Base-by-base conservation (phyloP, 2,329 filamentous ascomycete genomes). In the Nothophaeocryptopus gaeumannii region DNA sequence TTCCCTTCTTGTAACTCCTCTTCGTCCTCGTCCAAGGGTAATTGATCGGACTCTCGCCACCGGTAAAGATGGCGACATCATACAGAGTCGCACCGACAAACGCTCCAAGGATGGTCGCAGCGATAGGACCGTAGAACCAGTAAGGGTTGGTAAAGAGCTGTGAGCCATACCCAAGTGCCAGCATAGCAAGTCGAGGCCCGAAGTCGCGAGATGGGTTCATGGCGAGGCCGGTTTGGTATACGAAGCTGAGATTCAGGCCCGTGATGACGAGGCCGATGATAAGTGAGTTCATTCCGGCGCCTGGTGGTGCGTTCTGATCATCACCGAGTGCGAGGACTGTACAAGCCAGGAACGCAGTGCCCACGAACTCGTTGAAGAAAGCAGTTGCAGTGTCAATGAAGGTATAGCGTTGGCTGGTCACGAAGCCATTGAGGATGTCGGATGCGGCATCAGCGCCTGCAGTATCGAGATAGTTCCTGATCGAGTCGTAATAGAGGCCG, bases 181-280 rank as follows among this genome's bases (percentile, higher is more conserved):
- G 56, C 31, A 75, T 56, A 0, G 73, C 74, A 2, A 79, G 65
- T 11, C 76, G 70, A 0, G 76, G 76, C 1, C 75, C 76, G 34
- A 79, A 71, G 62, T 79, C 77, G 8, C 75, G 69, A 10, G 72
- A 70, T 0, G 76, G 76, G 32, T 78, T 79, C 52, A 78, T 63
- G 0, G 72, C 72, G 0, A 70, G 69, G 8, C 76, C 75, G 0
- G 76, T 78, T 38, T 77, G 74, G 55, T 70, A 74, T 1, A 70
- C 67, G 50, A 79, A 75, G 3, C 67, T 66, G 60, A 72, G 69
- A 7, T 58, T 65, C 9, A 69, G 60, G 34, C 56, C 55, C 0
- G 63, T 64, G 40, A 72, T 68, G 8, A 77, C 63, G 0, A 78
- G 64, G 1, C 75, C 75, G 16, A 78, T 63, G 39, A 79, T 71